These are phyloP conservation scores for Boletus sp. DNA, from an alignment of 768 basidiomycete genomes.

Conservation along the genomic window DNA sequence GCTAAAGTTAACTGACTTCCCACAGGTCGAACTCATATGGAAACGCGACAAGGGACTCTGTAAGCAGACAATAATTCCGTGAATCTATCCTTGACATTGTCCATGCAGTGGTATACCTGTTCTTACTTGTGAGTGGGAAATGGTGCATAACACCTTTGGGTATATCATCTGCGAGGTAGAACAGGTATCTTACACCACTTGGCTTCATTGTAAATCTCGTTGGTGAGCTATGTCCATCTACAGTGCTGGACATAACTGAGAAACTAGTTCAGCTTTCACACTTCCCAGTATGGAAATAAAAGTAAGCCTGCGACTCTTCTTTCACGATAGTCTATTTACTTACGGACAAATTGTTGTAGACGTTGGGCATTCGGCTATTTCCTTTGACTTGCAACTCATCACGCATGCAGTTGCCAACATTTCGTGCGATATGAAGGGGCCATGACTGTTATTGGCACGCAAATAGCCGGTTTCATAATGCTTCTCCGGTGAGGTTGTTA, in stretches of 20 bases:
- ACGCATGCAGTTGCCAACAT: slow-evolving; percentile 37
- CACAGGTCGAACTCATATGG: slow-evolving; percentile 39
- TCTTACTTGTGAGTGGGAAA: slow-evolving; percentile 34
- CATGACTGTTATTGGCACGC: slow-evolving; percentile 42
- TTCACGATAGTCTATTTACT: background rate
- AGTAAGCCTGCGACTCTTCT: slow-evolving; percentile 6
- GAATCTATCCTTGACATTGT: background rate
- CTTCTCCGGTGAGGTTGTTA: slow-evolving; percentile 36
- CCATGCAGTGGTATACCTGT: slow-evolving; percentile 34
- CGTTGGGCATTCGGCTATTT: background rate
- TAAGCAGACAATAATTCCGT: slow-evolving; percentile 18
- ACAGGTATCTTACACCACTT: slow-evolving; percentile 62
- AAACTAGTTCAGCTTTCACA: slow-evolving; percentile 11
- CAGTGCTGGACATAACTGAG: background rate
- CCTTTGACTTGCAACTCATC: background rate
- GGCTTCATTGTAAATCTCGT: slow-evolving; percentile 58
- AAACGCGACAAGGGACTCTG: slow-evolving; percentile 34
- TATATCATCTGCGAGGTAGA: slow-evolving; percentile 36
- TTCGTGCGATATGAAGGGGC: slow-evolving; percentile 53
- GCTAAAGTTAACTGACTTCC: background rate
- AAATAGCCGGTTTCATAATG: slow-evolving; percentile 43
- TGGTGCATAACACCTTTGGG: background rate
- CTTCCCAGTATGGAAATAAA: slow-evolving; percentile 13
- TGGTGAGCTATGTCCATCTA: slow-evolving; percentile 20
- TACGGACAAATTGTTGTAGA: slow-evolving; percentile 4